Base-by-base conservation (phyloP, 1,139 yeast species). In the Suhomyces ambrosiae region DNA sequence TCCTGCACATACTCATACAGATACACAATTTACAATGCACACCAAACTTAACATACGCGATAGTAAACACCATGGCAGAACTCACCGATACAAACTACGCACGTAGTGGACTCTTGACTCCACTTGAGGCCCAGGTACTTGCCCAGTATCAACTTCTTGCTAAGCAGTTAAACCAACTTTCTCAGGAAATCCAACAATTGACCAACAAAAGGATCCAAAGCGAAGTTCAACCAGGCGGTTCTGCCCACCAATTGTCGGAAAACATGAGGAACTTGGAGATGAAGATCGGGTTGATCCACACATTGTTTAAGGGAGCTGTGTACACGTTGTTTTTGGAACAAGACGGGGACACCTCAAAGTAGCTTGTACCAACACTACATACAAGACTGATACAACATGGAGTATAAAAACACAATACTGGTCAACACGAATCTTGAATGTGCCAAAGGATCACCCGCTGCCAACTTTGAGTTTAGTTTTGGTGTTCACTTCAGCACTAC, bases 221-320 rank as follows among this genome's bases (percentile, higher is more conserved):
- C 19, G 21, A 23, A 11, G 12, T 10, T 7, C 35, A 19, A 14
- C 21, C 40, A 9, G 39, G 46, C 9, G 59, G 56, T 7, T 42
- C 51, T 14, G 58, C 57, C 17, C 53, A 52, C 25, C 65, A 65
- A 32, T 59, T 78, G 30, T 58, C 74, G 31, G 75, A 69, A 28
- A 76, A 74, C 44, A 54, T 82, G 49, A 62, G 86, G 28, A 75
- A 69, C 30, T 63, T 83, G 35, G 89, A 83, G 54, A 71, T 76
- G 45, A 79, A 80, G 46, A 65, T 82, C n/a, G 81, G 82, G 1
- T 60, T 82, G 41, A 79, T 82, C 3, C 79, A 83, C 37, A 82
- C 87, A 0, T 59, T 80, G 30, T 79, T 82, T 63, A 80, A 81
- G 48, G 82, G 85, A 6, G 83, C 88, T 11, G 87, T 82, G 2